A percentile compares a stretch with the other conserved stretches of the same genome.
phyloP scores from a whole-genome alignment of 1,284 basidiomycete species.

The Boletus sp. region DNA sequence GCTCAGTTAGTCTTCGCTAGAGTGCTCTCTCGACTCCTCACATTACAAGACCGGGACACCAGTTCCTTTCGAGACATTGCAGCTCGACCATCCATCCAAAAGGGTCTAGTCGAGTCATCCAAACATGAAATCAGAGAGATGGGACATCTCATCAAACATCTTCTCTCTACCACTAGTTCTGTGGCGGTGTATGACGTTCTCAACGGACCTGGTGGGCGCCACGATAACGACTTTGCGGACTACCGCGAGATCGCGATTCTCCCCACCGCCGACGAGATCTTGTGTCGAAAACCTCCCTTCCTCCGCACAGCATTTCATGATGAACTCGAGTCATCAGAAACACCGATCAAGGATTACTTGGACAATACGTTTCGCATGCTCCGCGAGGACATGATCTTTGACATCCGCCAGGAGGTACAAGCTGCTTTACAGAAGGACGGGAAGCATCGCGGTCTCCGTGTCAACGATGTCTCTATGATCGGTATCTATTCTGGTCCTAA shows the following conservation, averaged over 20 bases:
- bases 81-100: constrained; percentile 12
- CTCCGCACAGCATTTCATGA: constrained; percentile 27
- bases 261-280: too few species aligned
- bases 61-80: constrained; percentile 21
- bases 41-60: constrained; percentile 9
- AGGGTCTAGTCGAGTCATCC: constrained; percentile 32
- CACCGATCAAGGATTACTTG: constrained; percentile 45
- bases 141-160: constrained; percentile 45
- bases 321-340: constrained; percentile 37
- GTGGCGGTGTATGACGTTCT: constrained; percentile 6
- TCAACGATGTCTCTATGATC: constrained; percentile 39
- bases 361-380: constrained; percentile 66
- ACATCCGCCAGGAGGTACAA: constrained; percentile 58
- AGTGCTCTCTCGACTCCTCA: constrained; percentile 47
- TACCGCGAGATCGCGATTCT: too few species aligned
- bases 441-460: constrained; percentile 38
- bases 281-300: too few species aligned
- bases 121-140: constrained; percentile 34
- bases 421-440: constrained; percentile 42
- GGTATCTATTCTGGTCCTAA: constrained; percentile 39
- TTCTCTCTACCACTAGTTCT: constrained; percentile 29
- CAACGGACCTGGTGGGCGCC: constrained; percentile 53
- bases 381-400: constrained; percentile 64
- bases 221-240: constrained; percentile 57
- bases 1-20: constrained; percentile 46